Percentiles rank a stretch among this genome's conserved stretches.
Conservation (phyloP, 179 eudicot species). For the Spergularia azorica region DNA sequence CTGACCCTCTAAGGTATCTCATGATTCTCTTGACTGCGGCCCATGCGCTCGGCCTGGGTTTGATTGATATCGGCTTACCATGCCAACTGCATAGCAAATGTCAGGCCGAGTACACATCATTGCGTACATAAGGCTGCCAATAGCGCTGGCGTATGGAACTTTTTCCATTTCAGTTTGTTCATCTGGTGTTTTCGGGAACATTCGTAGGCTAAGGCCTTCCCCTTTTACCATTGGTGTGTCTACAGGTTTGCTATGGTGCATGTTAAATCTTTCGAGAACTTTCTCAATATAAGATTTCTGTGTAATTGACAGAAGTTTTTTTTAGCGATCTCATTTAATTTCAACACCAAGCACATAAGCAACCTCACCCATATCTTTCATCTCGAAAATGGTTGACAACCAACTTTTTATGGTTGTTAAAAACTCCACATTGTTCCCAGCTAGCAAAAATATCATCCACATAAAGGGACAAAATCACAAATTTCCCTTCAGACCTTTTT, state of each 20-base stretch:
- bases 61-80: no score
- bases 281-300: no score
- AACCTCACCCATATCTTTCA: slow-evolving; percentile 10
- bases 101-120: no score
- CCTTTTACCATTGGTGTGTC: not conserved
- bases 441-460: not conserved
- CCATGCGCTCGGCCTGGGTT: no score
- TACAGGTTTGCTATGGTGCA: slow-evolving; percentile 1
- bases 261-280: not conserved
- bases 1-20: no score
- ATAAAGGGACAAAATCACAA: not conserved
- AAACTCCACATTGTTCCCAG: not conserved
- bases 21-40: no score
- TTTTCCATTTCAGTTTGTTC: no score
- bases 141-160: no score
- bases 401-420: not conserved
- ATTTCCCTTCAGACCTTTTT: not conserved
- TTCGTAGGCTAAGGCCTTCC: no score
- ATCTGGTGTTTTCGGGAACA: no score
- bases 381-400: not conserved
- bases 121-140: no score
- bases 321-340: slow-evolving; percentile 1
- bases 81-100: no score
- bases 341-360: not conserved
- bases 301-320: not conserved